phyloP scores from a whole-genome alignment of 2,329 filamentous ascomycete species.

The Trichoderma pleuroti region DNA sequence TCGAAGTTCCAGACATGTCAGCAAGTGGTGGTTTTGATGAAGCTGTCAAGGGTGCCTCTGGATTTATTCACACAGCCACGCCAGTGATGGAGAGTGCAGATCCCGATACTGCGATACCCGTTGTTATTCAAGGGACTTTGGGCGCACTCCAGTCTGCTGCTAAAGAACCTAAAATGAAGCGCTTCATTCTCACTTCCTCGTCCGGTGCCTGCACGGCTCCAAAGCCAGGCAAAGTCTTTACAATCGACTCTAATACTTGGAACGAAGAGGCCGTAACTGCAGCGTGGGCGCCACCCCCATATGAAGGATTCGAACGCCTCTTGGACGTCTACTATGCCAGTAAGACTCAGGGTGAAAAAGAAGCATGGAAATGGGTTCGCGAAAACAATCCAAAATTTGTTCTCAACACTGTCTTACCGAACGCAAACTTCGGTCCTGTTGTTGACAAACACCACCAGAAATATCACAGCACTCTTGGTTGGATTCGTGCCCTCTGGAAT shows the following conservation, averaged over 20 bases:
- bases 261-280: conserved; percentile 32
- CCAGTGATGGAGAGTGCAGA: conserved; percentile 34
- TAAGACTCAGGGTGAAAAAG: conserved; percentile 37
- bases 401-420: conserved; percentile 31
- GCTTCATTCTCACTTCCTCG: conserved; percentile 41
- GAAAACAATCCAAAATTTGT: conserved; percentile 29
- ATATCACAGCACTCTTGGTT: conserved; percentile 14
- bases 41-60: conserved; percentile 28
- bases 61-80: conserved; percentile 39
- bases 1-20: conserved; percentile 33
- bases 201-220: conserved; percentile 25
- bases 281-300: conserved; percentile 38
- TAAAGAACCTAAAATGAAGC: conserved; percentile 33
- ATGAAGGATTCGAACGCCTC: conserved; percentile 26
- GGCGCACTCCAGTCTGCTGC: conserved; percentile 36
- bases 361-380: conserved; percentile 36
- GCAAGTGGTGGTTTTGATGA: conserved; percentile 27
- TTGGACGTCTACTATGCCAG: conserved; percentile 34
- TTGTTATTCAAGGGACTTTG: conserved; percentile 28
- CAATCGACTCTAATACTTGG: conserved; percentile 30
- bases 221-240: conserved; percentile 23
- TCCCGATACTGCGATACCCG: conserved; percentile 39
- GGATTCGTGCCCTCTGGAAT: neutral
- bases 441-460: conserved; percentile 21
- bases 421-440: conserved; percentile 27